These are phyloP conservation scores for Wickerhamiella kazuoi DNA, from an alignment of 805 yeast species.

Conservation along the genomic window DNA sequence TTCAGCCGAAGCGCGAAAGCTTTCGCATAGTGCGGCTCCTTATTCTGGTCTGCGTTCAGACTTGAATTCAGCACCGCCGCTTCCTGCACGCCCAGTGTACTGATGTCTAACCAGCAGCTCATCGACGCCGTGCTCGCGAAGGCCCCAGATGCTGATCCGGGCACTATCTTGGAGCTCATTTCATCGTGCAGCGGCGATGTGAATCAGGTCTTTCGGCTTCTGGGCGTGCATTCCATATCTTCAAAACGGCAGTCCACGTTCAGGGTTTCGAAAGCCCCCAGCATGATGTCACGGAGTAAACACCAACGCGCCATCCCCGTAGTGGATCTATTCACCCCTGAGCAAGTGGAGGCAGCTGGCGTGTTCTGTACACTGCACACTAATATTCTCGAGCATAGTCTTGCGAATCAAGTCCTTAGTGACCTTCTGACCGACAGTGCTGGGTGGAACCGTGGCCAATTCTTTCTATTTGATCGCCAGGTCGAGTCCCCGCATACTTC, in stretches of 20 bases:
- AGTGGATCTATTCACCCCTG: slow-evolving; percentile 31
- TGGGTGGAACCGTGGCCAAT: slow-evolving; percentile 28
- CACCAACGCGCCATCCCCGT: neutral
- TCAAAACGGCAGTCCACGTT: slow-evolving; percentile 11
- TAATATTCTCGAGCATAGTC: slow-evolving; percentile 33
- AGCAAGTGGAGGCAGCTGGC: slow-evolving; percentile 27
- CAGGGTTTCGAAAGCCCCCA: slow-evolving; percentile 2
- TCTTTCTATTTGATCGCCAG: slow-evolving; percentile 44
- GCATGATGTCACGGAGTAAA: neutral
- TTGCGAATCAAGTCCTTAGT: slow-evolving; percentile 30
- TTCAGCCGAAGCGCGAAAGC: no score
- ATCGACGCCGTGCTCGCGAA: slow-evolving; percentile 12
- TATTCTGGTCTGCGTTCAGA: no score
- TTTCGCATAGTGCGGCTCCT: no score
- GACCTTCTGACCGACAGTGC: slow-evolving; percentile 27
- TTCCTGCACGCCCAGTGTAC: no score
- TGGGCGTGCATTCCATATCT: slow-evolving; percentile 16
- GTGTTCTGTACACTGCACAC: slow-evolving; percentile 34
- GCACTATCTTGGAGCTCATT: slow-evolving; percentile 33
- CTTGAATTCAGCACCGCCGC: no score
- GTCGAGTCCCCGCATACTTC: slow-evolving; percentile 43
- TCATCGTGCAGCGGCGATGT: slow-evolving; percentile 38
- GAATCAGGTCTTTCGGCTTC: slow-evolving; percentile 24
- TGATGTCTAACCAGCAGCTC: slow-evolving; percentile 13
- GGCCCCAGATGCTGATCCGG: slow-evolving; percentile 30